A percentile compares a stretch with the other conserved stretches of the same genome.
Evolutionary conservation across 805 yeast genomes (phyloP).

Genomic region (Spathaspora sp.): DNA sequence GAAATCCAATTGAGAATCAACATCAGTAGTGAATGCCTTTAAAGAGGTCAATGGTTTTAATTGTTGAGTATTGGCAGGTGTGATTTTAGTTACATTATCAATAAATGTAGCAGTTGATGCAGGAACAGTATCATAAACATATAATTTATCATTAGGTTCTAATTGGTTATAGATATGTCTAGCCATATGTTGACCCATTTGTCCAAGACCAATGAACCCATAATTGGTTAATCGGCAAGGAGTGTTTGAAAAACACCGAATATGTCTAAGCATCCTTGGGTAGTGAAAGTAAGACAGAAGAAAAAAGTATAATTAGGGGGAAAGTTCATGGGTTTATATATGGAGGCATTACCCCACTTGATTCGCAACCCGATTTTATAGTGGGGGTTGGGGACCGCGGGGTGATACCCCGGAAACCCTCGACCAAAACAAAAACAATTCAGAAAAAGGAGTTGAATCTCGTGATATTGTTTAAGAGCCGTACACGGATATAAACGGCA

Average conservation of each 20-base stretch:
- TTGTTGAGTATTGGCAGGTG: constrained; percentile 13
- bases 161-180: constrained; percentile 41
- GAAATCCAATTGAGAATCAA: constrained; percentile 33
- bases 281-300: neutral
- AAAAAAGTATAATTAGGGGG: neutral
- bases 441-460: too few species aligned
- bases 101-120: constrained; percentile 23
- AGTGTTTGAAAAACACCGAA: constrained; percentile 10
- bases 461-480: too few species aligned
- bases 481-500: too few species aligned
- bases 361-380: too few species aligned
- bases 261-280: neutral
- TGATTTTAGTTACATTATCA: constrained; percentile 16
- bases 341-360: neutral
- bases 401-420: too few species aligned
- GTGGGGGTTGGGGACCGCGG: too few species aligned
- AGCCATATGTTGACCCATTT: constrained; percentile 58
- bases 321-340: neutral
- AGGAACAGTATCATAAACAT: constrained; percentile 41
- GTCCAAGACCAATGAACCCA: constrained; percentile 57
- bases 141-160: constrained; percentile 33
- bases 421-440: too few species aligned
- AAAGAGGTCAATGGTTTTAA: constrained; percentile 18
- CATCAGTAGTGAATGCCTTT: constrained; percentile 24
- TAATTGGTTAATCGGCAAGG: constrained; percentile 18